Evolutionary conservation across 192 early-diverging fungal genomes (phyloP), one percentile per base, ranked within the genome.

Genomic region (Umbelopsis sp.): DNA sequence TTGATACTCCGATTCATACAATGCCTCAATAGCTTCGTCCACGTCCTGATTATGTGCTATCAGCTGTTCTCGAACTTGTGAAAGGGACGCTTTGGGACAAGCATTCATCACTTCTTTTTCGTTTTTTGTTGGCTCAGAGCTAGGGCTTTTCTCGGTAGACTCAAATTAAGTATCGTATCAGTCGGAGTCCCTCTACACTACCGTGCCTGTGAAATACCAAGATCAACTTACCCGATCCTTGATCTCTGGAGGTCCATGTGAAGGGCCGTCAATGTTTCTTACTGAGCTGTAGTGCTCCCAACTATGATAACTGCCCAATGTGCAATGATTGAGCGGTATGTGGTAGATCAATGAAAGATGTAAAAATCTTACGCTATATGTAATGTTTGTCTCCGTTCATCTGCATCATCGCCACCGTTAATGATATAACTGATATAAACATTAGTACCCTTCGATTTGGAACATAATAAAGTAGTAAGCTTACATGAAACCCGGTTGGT

Each of bases 241-340:
- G 23, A 91, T 89, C 30, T 87, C 74, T 2, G 91, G 90, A 49
- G 81, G 73, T 15, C 91, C 91, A 1, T 72, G 75, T 22, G 84
- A 78, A 18, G 91, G 90, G 0, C 90, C 91, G 49, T 78, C 74
- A 21, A 82, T 78, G 50, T 91, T 91, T 4, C 90, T 77, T 27
- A 93, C 87, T 1, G 91, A 93, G 47, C 88, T 91, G 49, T 93
- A 92, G 70, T 91, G 91, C 67, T 92, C 89, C 81, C 89, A 92
- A 58, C 82, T 88, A 58, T 92, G 91, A 72, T 92, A 92, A 1
- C 84, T 84, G 50, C 13, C 46, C 12, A 45, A 61, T 61, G 20
- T 20, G 35, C 30, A 50, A 74, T 46, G 46, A 13, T 9, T 6
- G 33, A 27, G 33, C 22, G 3, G 20, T 1, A 2, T 48, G 11